Evolutionary conservation across 768 basidiomycete species (phyloP), one percentile per base, ranked within the genome.

Genomic region (Serendipita sp.): DNA sequence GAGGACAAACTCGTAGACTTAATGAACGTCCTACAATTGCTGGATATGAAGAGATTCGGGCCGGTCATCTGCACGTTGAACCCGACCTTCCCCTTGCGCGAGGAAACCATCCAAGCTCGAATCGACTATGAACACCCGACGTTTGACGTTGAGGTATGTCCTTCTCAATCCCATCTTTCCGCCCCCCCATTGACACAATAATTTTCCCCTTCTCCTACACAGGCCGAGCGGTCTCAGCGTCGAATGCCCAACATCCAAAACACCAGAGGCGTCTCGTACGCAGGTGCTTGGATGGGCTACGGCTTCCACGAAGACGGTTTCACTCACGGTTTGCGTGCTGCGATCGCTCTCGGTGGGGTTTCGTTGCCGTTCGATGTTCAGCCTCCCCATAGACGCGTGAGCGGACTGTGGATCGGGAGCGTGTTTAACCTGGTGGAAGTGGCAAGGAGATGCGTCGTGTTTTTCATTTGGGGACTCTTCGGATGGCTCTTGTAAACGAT

Each of bases 251-350:
- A 70, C 13, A 89, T 89, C 64, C 87, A 89, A 73, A 81, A 81
- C 69, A 78, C 69, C 52, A 78, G 85, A 8, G 79, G 80, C 2
- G 79, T 88, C 68, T 79, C 83, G 5, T 86, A 78, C 70, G 85
- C 80, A 1, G 85, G 86, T 7, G 88, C 88, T 30, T 90, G 85
- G 76, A 78, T 84, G 51, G 81, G 81, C 65, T 89, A 88, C 69
- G 88, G 87, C 16, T 89, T 90, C 77, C 88, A 91, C 74, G 87
- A 89, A 73, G 89, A 89, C 70, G 86, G 85, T 2, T 88, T 88
- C 71, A 74, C 79, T 2, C 74, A 76, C 1, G 79, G 78, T 5
- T 69, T 80, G 38, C 71, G 72, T 54, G 75, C 73, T 13, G 75
- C 71, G 2, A 3, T 67, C 69, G 36, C 16, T 65, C 44, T 10